phyloP scores from a whole-genome alignment of 2,329 filamentous ascomycete genomes.

The Cercospora berteroae region DNA sequence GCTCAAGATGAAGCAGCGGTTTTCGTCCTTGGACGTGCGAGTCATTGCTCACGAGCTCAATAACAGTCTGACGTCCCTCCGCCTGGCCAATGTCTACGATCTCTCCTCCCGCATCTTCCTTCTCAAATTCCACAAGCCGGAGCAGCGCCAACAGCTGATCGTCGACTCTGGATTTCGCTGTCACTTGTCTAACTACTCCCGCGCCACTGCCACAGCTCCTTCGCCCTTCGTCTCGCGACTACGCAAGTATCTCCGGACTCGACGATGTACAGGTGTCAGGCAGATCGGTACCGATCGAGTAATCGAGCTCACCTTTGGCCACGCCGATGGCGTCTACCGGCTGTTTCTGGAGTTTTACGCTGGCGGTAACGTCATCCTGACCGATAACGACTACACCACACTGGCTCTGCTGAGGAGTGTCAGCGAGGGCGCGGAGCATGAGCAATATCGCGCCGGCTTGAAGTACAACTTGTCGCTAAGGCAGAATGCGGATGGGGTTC shows the following conservation, averaged over 20 bases:
- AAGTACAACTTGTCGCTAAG: constrained; percentile 77
- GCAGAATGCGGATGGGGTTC: constrained; percentile 77
- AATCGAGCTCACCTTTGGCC: constrained; percentile 83
- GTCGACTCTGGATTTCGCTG: constrained; percentile 95
- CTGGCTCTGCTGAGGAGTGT: constrained; percentile 78
- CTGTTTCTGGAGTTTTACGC: constrained; percentile 96
- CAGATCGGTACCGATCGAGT: constrained; percentile 94
- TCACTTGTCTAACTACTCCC: constrained; percentile 86
- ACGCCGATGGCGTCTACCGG: constrained; percentile 74
- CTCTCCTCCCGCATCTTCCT: constrained; percentile 93
- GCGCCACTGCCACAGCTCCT: constrained; percentile 79
- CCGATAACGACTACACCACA: constrained; percentile 79
- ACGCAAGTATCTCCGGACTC: constrained; percentile 83
- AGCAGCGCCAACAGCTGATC: constrained; percentile 82
- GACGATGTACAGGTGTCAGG: constrained; percentile 73
- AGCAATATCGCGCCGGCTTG: constrained; percentile 73
- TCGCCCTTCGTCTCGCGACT: constrained; percentile 82
- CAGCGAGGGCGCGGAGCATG: constrained; percentile 75
- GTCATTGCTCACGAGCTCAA: constrained; percentile 93
- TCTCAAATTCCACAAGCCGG: constrained; percentile 89
- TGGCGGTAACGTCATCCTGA: constrained; percentile 89
- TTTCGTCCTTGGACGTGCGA: constrained; percentile 76
- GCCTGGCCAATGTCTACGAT: constrained; percentile 93
- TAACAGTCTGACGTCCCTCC: constrained; percentile 68
- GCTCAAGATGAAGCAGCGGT: constrained; percentile 68